Evolutionary conservation across 164 flowering plant species (phyloP).

Genomic region (Houttuynia cordata): DNA sequence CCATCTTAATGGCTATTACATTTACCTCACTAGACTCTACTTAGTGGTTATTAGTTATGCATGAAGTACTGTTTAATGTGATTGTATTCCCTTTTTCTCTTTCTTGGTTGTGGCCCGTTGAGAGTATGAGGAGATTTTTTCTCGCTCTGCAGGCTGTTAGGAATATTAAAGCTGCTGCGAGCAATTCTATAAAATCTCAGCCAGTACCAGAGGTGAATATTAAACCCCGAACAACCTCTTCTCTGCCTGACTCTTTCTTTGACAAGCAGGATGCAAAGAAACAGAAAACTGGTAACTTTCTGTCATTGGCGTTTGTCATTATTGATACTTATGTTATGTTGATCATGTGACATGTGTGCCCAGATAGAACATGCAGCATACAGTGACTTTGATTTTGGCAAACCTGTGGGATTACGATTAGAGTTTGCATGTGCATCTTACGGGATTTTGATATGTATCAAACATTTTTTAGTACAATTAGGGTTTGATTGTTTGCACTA

Average conservation of each 20-base stretch:
- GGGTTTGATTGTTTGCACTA: no score
- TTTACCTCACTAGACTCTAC: no score
- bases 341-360: background rate
- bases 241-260: constrained; percentile 62
- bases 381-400: background rate
- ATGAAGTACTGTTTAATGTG: no score
- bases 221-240: constrained; percentile 28
- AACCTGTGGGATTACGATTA: no score
- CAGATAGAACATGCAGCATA: background rate
- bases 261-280: constrained; percentile 42
- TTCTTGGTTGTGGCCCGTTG: background rate
- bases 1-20: no score
- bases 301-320: background rate
- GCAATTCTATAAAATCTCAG: constrained; percentile 19
- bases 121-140: background rate
- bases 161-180: constrained; percentile 52
- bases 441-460: no score
- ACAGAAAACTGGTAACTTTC: constrained; percentile 40
- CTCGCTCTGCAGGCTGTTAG: constrained; percentile 48
- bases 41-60: no score
- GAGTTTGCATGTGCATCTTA: no score
- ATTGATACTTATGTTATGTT: background rate
- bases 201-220: constrained; percentile 7
- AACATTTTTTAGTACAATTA: no score
- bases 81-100: no score